Evolutionary conservation across 2,329 filamentous ascomycete species (phyloP), one percentile per base, ranked within the genome.

Genomic region (Nigrograna mackinnonii): DNA sequence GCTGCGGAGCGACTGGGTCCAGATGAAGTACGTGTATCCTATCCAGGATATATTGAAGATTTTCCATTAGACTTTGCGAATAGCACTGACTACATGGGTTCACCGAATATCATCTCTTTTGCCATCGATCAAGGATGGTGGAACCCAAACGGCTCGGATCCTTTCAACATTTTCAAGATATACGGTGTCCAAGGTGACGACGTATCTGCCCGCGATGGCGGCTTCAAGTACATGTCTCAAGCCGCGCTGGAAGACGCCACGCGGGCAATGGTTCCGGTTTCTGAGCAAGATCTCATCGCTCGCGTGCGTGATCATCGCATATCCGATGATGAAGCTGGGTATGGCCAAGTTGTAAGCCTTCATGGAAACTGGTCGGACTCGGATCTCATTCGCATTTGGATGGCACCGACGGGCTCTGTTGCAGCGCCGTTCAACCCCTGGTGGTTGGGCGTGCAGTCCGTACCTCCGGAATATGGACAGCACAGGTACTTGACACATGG

Each of bases 231-330:
- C 47, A 67, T 68, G 62, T 67, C 62, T 1, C 65, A 66, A 46
- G 63, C 59, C 6, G 60, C 62, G 1, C 57, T 67, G 2, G 65
- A 67, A 37, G 52, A 66, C n/a, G 64, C 63, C 1, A 67, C 64
- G 1, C 54, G 55, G 1, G 62, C 69, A 13, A 77, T 75, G 58
- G 68, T 66, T 1, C 76, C 78, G 0, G 57, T 79, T n/a, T 76
- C 74, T 0, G 77, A 80, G 44, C 58, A 61, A 14, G 74, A 79
- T 44, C 61, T 79, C 3, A 73, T 74, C 50, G 66, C 69, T 18
- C 59, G 64, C 6, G 64, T 67, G 5, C 63, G 65, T 18, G 65
- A 68, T 39, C 62, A 55, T 26, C 54, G 64, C 7, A 68, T 68
- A 19, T 54, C 61, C 13, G 63, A 68, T 31, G 63, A 67, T 21